Conservation (phyloP, 306 rosid species). For the Astragalus glycyphyllos region DNA sequence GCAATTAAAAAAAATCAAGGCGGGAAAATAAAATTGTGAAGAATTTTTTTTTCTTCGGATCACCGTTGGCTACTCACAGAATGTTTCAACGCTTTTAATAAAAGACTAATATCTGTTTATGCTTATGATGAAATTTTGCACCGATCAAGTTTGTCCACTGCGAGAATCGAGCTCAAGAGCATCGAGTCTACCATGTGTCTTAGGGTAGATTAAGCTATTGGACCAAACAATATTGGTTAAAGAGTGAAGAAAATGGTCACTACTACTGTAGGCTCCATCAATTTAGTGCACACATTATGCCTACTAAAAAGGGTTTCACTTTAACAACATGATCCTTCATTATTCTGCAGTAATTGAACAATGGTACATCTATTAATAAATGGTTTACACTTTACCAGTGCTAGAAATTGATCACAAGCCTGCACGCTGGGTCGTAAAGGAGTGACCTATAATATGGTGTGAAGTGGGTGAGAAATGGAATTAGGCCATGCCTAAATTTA, state of each 20-base stretch:
- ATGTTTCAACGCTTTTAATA: no score
- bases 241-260: neutral
- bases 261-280: conserved; percentile 25
- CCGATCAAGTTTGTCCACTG: no score
- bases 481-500: conserved; percentile 21
- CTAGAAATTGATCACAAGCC: conserved; percentile 28
- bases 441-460: conserved; percentile 7
- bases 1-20: neutral
- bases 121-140: no score
- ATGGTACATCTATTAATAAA: conserved; percentile 30
- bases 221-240: no score
- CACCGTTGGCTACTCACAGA: no score
- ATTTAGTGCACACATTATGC: conserved; percentile 31
- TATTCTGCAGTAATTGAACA: conserved; percentile 43
- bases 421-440: conserved; percentile 35
- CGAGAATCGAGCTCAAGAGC: no score
- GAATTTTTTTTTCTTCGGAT: no score
- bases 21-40: no score
- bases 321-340: conserved; percentile 31
- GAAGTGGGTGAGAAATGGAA: conserved; percentile 32
- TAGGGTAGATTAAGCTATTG: no score
- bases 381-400: neutral
- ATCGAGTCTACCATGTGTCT: no score
- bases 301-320: conserved; percentile 42
- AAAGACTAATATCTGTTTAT: no score